A percentile compares a stretch with the other conserved stretches of the same genome.
Conservation (phyloP, 2,329 filamentous ascomycete species). For the Colletotrichum sp. region DNA sequence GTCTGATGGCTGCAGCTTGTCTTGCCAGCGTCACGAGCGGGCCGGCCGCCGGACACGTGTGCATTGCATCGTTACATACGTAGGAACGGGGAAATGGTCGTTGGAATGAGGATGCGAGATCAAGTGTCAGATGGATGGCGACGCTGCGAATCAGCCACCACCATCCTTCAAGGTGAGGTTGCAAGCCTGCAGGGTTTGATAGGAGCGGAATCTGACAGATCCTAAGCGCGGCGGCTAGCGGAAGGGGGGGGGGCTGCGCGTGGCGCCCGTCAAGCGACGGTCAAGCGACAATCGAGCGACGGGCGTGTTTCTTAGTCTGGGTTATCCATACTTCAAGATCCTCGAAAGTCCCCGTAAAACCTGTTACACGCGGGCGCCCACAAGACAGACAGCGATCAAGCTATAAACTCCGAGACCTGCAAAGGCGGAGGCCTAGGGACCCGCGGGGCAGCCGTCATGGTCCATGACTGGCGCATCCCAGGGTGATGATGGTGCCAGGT, state of each 20-base stretch:
- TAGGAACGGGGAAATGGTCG: fast-evolving
- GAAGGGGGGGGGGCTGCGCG: too few relatives aligned
- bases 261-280: background rate
- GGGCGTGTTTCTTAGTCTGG: background rate
- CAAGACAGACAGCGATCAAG: background rate
- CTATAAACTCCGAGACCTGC: background rate
- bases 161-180: background rate
- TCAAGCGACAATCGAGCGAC: background rate
- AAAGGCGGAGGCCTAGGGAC: background rate
- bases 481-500: background rate
- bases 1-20: background rate
- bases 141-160: background rate
- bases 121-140: background rate
- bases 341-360: background rate
- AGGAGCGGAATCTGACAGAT: background rate
- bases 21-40: background rate
- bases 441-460: background rate
- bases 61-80: background rate
- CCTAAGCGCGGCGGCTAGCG: background rate
- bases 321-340: background rate
- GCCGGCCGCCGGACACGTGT: background rate
- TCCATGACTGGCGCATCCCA: background rate
- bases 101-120: background rate
- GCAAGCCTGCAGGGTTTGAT: too few relatives aligned
- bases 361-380: background rate